Evolutionary conservation across 148 eudicot genomes (phyloP).

Genomic region (Camellia japonica): DNA sequence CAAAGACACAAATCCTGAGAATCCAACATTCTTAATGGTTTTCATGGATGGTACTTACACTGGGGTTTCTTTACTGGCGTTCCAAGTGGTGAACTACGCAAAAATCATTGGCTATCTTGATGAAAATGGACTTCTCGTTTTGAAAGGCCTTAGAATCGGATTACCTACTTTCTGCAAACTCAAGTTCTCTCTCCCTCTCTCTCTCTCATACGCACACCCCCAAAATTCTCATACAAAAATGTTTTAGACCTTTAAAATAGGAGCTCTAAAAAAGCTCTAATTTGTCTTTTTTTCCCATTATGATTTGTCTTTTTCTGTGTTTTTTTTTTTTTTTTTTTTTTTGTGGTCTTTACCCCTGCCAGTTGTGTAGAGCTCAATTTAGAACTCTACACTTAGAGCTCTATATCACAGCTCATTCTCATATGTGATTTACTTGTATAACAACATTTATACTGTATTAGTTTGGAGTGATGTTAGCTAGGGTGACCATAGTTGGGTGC

Average conservation of each 20-base stretch:
- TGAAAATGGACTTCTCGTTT: slow-evolving; percentile 4
- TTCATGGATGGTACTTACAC: slow-evolving; percentile 14
- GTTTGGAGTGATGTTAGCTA: too few species aligned
- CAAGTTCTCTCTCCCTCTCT: slow-evolving; percentile 8
- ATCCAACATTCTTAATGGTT: slow-evolving; percentile 5
- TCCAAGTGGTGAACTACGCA: slow-evolving; percentile 13
- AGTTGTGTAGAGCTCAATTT: too few species aligned
- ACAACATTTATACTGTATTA: too few species aligned
- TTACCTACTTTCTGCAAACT: slow-evolving; percentile 10
- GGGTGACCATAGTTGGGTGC: too few species aligned
- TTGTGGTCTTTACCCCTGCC: too few species aligned
- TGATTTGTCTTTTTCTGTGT: too few species aligned
- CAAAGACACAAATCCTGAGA: neutral
- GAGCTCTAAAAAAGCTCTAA: neutral
- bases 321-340: too few species aligned
- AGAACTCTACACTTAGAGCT: too few species aligned
- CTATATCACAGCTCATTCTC: too few species aligned
- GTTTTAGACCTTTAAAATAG: too few species aligned
- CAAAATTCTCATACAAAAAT: neutral
- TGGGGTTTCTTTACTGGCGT: neutral
- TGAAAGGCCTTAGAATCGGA: neutral
- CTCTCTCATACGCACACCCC: slow-evolving; percentile 8
- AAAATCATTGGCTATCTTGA: slow-evolving; percentile 21
- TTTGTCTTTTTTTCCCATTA: neutral
- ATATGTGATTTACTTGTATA: too few species aligned